Evolutionary conservation across 306 rosid species (phyloP), one percentile per base, ranked within the genome.

Genomic region (Vachellia collinsii): DNA sequence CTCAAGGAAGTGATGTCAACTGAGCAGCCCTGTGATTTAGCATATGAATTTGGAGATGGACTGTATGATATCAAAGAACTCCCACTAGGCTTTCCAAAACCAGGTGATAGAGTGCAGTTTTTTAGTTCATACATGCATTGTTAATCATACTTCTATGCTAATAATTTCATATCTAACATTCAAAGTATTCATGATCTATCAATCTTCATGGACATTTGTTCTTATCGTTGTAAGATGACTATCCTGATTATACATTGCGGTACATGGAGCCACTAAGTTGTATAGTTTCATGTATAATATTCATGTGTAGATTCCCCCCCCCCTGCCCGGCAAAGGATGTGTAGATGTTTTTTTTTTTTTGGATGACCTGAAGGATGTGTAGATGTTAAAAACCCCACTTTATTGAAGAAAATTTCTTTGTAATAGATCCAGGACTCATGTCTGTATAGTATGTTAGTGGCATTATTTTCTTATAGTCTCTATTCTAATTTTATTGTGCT

Each of bases 31-130:
- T 92, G 98, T 88, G 98, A 89, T 83, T 81, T 86, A 68, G 94
- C 97, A 23, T 94, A 88, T 79, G 98, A 92, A 71, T 90, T 94
- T 37, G 94, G 97, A 46, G 92, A 92, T 83, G 98, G 98, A 38
- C 82, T 85, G 20, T 78, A 87, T 69, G 90, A 88, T 76, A 82
- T 91, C 68, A 85, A 81, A 68, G 93, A 89, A 62, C 87, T 87
- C 72, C 98, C 97, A 4, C 81, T 81, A 77, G 93, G 94, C 80
- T 94, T 94, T 84, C 98, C 97, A 22, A 84, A 17, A 76, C 86
- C 97, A 77, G 91, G 97, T 92, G 75, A 20, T 7, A 29, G 34
- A 77, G 39, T 4, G 53, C 50, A 7, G 58, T 79, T 47, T 17
- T 14, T 76, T 63, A 56, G 51, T 80, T 53, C 42, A n/a, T 22